These are phyloP conservation scores for Hortaea sp. DNA, from an alignment of 2,329 filamentous ascomycete genomes.

Conservation along the genomic window DNA sequence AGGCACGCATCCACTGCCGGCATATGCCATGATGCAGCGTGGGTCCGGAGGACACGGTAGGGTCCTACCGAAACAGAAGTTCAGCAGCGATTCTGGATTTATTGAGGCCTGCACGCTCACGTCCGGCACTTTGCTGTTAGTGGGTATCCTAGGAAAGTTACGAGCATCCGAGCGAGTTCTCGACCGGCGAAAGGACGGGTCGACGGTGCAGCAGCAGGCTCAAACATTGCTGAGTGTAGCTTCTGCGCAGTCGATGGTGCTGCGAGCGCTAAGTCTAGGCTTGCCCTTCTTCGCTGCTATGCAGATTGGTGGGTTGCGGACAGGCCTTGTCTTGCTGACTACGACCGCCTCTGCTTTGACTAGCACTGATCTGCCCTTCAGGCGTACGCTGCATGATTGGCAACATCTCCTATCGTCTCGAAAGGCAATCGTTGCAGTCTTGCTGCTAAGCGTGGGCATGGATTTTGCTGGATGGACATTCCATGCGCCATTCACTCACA, in stretches of 20 bases:
- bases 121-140: constrained; percentile 35
- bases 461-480: constrained; percentile 26
- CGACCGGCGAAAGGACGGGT: constrained; percentile 21
- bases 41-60: constrained; percentile 8
- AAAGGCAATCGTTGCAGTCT: constrained; percentile 26
- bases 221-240: constrained; percentile 5
- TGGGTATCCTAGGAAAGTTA: constrained; percentile 32
- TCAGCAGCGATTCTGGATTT: constrained; percentile 19
- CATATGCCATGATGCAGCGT: constrained; percentile 21
- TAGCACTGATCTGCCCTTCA: constrained; percentile 14
- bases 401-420: constrained; percentile 27
- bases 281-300: constrained; percentile 48
- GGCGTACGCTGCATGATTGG: constrained; percentile 14
- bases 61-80: constrained; percentile 8
- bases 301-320: constrained; percentile 44
- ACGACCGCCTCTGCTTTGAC: constrained; percentile 36
- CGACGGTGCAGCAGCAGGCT: constrained; percentile 4
- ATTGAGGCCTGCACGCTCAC: constrained; percentile 37
- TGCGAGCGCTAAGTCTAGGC: constrained; percentile 17
- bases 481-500: constrained; percentile 16
- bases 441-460: constrained; percentile 24
- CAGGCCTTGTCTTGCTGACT: constrained; percentile 42
- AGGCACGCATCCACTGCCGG: constrained; percentile 17
- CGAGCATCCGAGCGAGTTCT: constrained; percentile 18
- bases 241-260: constrained; percentile 10